Evolutionary conservation across 23 red algal genomes (phyloP).

Genomic region (Gracilaria domingensis): DNA sequence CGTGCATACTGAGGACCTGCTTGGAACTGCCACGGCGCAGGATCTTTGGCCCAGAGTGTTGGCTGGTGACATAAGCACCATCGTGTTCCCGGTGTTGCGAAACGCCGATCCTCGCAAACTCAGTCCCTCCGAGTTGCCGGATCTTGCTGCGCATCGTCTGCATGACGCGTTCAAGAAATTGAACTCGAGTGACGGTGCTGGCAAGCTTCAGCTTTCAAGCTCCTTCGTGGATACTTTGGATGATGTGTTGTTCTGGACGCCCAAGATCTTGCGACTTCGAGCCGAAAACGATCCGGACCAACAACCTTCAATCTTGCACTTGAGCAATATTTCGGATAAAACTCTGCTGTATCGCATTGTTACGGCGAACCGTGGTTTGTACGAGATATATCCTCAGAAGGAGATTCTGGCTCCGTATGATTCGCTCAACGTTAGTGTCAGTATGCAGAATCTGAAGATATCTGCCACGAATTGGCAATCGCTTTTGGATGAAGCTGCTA

Average conservation of each 20-base stretch:
- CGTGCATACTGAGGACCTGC: constrained; percentile 18
- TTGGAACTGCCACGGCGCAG: constrained; percentile 30
- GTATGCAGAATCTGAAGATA: constrained; percentile 25
- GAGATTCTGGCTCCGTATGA: constrained; percentile 17
- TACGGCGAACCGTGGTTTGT: not conserved
- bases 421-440: constrained; percentile 25
- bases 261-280: constrained; percentile 6
- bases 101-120: constrained; percentile 30
- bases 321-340: constrained; percentile 32
- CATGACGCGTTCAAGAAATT: not conserved
- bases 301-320: constrained; percentile 12
- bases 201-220: not conserved
- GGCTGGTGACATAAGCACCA: constrained; percentile 18
- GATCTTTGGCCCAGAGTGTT: constrained; percentile 39
- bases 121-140: constrained; percentile 23
- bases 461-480: not conserved
- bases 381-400: constrained; percentile 27
- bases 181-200: not conserved
- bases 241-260: constrained; percentile 41
- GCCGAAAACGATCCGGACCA: constrained; percentile 18
- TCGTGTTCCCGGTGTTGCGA: constrained; percentile 29
- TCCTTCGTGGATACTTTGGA: constrained; percentile 29
- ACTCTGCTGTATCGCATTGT: constrained; percentile 22
- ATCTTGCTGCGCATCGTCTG: constrained; percentile 26
- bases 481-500: constrained; percentile 3